A percentile compares a stretch with the other conserved stretches of the same genome.
phyloP scores from a whole-genome alignment of 2,329 filamentous ascomycete genomes.

The Reticulascus tulasneorum region DNA sequence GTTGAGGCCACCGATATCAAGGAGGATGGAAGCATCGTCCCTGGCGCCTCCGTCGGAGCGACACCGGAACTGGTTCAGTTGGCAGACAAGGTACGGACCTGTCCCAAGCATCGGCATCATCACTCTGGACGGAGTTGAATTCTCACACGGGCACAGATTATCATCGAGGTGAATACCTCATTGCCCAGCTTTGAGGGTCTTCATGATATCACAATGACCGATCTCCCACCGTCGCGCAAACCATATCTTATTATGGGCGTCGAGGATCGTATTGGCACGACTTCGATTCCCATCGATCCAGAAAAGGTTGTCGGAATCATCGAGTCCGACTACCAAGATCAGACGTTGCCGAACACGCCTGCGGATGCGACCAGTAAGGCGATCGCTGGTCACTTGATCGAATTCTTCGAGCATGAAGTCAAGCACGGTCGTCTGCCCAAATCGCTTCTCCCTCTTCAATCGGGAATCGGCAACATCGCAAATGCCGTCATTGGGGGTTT shows the following conservation, averaged over 20 bases:
- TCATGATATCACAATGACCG: slow-evolving; percentile 88
- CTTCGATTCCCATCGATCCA: slow-evolving; percentile 78
- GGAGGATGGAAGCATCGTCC: slow-evolving; percentile 83
- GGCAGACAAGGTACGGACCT: no score
- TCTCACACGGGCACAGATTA: no score
- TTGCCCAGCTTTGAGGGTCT: slow-evolving; percentile 81
- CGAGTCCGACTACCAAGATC: slow-evolving; percentile 79
- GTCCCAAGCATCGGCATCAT: slow-evolving; percentile 27
- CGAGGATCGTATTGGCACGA: slow-evolving; percentile 81
- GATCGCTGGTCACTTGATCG: slow-evolving; percentile 78
- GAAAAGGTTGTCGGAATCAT: slow-evolving; percentile 81
- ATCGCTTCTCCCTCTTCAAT: slow-evolving; percentile 77
- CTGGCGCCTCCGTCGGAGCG: slow-evolving; percentile 80
- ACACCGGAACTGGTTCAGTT: slow-evolving; percentile 84
- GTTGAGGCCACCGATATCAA: slow-evolving; percentile 85
- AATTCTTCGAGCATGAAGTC: slow-evolving; percentile 82
- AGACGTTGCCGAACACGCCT: slow-evolving; percentile 68
- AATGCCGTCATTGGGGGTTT: slow-evolving; percentile 87
- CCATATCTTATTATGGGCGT: slow-evolving; percentile 82
- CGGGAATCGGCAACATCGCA: slow-evolving; percentile 88
- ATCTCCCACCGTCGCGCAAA: slow-evolving; percentile 75
- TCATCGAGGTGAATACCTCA: slow-evolving; percentile 88
- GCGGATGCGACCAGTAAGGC: slow-evolving; percentile 68
- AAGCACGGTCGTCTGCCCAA: slow-evolving; percentile 69
- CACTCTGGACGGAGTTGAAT: not conserved